Conservation (phyloP, 305 asterid genomes). For the Fraxinus sp. region DNA sequence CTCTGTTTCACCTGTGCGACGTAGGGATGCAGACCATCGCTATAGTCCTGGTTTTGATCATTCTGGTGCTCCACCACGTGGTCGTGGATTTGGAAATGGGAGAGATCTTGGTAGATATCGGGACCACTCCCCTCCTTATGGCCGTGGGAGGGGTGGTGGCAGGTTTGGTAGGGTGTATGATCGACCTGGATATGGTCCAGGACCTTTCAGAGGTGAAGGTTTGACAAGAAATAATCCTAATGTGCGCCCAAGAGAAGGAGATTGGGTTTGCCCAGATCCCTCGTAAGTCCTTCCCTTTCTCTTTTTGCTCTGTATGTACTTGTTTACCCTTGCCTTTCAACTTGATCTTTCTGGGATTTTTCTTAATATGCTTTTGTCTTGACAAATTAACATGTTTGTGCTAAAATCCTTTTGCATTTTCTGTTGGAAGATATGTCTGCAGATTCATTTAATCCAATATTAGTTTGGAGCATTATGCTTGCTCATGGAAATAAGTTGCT, state of each 20-base stretch:
- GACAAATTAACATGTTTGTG: background rate
- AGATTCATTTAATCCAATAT: background rate
- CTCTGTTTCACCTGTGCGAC: constrained; percentile 81
- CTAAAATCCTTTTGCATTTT: background rate
- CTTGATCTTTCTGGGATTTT: constrained; percentile 10
- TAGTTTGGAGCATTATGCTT: background rate
- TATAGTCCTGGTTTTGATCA: constrained; percentile 69
- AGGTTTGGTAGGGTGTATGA: constrained; percentile 72
- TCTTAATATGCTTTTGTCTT: constrained; percentile 15
- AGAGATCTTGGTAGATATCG: constrained; percentile 65
- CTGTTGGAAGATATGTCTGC: background rate
- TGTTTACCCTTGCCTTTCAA: constrained; percentile 6
- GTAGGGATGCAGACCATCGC: constrained; percentile 58
- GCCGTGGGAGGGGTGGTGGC: constrained; percentile 55
- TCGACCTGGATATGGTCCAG: constrained; percentile 55
- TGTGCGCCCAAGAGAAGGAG: constrained; percentile 91
- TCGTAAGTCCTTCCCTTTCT: constrained; percentile 52
- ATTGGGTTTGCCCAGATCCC: constrained; percentile 88
- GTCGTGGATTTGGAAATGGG: constrained; percentile 63
- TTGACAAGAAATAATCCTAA: constrained; percentile 73
- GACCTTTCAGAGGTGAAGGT: constrained; percentile 55
- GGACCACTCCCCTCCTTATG: constrained; percentile 66
- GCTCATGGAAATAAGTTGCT: background rate
- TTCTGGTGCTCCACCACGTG: constrained; percentile 50
- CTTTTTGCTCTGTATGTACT: background rate